Evolutionary conservation across 192 early-diverging fungal species (phyloP), one percentile per base, ranked within the genome.

Genomic region (Umbelopsis sp.): DNA sequence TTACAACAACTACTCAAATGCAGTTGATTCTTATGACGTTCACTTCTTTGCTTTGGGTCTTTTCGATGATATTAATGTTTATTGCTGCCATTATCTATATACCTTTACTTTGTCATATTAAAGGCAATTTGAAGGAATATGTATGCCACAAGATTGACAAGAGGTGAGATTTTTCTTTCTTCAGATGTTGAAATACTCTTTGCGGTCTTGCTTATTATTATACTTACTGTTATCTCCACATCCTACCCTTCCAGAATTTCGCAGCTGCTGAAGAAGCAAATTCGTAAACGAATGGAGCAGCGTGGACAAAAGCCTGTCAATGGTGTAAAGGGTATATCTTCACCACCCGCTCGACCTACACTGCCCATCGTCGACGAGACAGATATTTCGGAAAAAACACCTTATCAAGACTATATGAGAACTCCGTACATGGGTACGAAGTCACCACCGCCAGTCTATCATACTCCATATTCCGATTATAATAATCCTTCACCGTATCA

Each of bases 121-220:
- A 86, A 36, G 94, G 94, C 21, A 96, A 95, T 73, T 78, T 96
- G 56, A 96, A 96, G 75, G 94, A 96, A 74, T 96, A 90, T 74
- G 92, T 91, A 66, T 93, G 91, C 66, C 92, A 94, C 82, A 93
- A 93, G 78, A 88, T 96, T 50, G 94, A 96, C 79, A 96, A 96
- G 78, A 74, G 93, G 92, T 92, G 84, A 54, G 74, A 77, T 16
- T 26, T 71, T 69, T 8, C 9, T 50, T 62, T 43, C 17, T 32
- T 11, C 71, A 31, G 68, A 31, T 45, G 49, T 38, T 38, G n/a
- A n/a, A n/a, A n/a, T n/a, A n/a, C n/a, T n/a, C n/a, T n/a, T n/a
- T n/a, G n/a, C n/a, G n/a, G n/a, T n/a, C n/a, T 17, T 45, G 3
- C 44, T 69, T 21, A 41, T 45, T 29, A 6, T 7, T 16, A 25